A percentile compares a stretch with the other conserved stretches of the same genome.
Conservation (phyloP, 306 rosid genomes). For the Ormosia semicastrata region DNA sequence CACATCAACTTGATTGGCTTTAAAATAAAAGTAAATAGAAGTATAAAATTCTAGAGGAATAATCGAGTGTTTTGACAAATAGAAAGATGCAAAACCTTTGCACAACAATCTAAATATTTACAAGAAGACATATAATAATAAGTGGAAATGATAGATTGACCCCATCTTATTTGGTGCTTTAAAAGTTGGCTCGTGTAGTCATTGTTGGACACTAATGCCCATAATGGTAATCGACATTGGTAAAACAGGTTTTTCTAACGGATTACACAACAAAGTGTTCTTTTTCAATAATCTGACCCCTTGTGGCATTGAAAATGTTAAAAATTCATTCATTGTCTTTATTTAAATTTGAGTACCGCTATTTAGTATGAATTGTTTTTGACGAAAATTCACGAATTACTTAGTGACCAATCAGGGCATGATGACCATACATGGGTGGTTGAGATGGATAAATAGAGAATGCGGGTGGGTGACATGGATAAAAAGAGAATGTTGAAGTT, state of each 20-base stretch:
- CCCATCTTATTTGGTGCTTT: background rate
- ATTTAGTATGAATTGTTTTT: too few relatives aligned
- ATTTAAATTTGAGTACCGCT: too few relatives aligned
- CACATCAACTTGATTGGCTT: slow-evolving; percentile 2
- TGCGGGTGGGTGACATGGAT: too few relatives aligned
- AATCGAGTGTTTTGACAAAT: background rate
- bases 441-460: too few relatives aligned
- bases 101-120: background rate
- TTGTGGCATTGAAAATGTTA: background rate
- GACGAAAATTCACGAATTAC: too few relatives aligned
- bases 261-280: background rate
- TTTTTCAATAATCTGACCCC: background rate
- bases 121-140: background rate
- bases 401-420: too few relatives aligned
- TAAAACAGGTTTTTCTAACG: background rate
- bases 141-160: background rate
- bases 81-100: background rate
- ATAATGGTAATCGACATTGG: background rate
- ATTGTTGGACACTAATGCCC: background rate
- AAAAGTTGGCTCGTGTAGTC: background rate
- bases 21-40: background rate
- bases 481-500: too few relatives aligned
- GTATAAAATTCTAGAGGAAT: background rate
- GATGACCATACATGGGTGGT: too few relatives aligned
- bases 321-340: background rate